phyloP scores from a whole-genome alignment of 306 rosid genomes.

The Dryas alaskensis region DNA sequence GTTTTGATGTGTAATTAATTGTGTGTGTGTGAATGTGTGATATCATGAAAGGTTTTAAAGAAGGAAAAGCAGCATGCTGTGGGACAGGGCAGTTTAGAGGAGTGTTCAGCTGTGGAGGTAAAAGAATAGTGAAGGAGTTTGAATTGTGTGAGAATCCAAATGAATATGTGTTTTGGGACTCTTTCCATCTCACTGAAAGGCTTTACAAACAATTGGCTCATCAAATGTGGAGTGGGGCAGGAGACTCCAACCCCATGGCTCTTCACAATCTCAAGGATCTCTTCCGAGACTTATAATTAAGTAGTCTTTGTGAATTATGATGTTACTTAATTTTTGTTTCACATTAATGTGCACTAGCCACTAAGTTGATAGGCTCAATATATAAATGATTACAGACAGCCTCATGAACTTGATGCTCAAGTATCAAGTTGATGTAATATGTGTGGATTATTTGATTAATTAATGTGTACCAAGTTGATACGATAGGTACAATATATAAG shows the following conservation, averaged over 20 bases:
- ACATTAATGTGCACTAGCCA: too few relatives aligned
- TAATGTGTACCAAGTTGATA: too few relatives aligned
- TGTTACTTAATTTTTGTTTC: too few relatives aligned
- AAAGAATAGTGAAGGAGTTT: slow-evolving; percentile 54
- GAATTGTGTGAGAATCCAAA: slow-evolving; percentile 55
- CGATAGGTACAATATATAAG: too few relatives aligned
- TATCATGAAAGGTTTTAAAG: slow-evolving; percentile 53
- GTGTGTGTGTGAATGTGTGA: background rate
- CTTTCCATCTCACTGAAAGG: slow-evolving; percentile 73
- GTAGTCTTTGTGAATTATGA: too few relatives aligned
- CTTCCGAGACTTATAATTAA: slow-evolving; percentile 37
- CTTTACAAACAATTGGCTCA: slow-evolving; percentile 57
- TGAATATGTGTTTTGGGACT: slow-evolving; percentile 71
- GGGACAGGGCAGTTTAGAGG: slow-evolving; percentile 71
- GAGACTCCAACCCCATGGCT: slow-evolving; percentile 22
- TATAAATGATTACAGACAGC: too few relatives aligned
- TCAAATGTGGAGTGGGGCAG: slow-evolving; percentile 50
- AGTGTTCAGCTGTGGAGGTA: slow-evolving; percentile 76
- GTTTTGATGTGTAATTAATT: background rate
- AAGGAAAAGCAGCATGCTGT: slow-evolving; percentile 78
- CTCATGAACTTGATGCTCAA: too few relatives aligned
- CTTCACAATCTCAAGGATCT: slow-evolving; percentile 48
- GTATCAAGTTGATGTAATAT: too few relatives aligned
- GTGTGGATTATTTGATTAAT: too few relatives aligned
- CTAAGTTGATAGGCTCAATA: too few relatives aligned